Evolutionary conservation across 495 filamentous ascomycete species (phyloP).

Genomic region (Neurospora cerealis): DNA sequence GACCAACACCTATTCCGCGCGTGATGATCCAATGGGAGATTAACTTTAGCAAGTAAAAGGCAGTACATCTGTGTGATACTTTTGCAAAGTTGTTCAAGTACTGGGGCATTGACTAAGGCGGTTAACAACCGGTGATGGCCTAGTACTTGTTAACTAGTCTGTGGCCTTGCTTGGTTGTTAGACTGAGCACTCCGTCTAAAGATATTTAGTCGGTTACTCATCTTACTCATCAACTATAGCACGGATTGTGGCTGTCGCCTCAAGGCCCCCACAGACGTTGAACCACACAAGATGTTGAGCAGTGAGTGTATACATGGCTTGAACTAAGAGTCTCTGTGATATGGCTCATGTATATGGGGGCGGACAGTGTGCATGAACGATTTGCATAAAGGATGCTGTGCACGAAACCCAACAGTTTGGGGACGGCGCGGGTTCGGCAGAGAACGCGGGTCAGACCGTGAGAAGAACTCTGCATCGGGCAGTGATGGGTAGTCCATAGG

Average conservation of each 20-base stretch:
- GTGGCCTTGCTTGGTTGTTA: not conserved
- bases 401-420: not conserved
- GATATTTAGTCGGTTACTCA: not conserved
- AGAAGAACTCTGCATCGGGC: not conserved
- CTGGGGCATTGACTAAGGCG: not conserved
- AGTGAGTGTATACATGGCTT: not conserved
- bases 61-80: no score
- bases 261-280: not conserved
- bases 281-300: not conserved
- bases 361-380: not conserved
- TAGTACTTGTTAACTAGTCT: not conserved
- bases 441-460: not conserved
- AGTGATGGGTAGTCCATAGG: not conserved
- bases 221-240: not conserved
- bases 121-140: not conserved
- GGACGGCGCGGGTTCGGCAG: not conserved
- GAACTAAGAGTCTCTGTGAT: not conserved
- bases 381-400: not conserved
- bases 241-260: not conserved
- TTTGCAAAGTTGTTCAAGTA: not conserved
- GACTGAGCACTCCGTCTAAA: not conserved
- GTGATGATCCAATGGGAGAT: not conserved
- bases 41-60: no score
- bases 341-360: not conserved
- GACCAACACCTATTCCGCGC: not conserved